Evolutionary conservation across 169 alveolate genomes (phyloP).

Genomic region (Cryptosporidium baileyi): DNA sequence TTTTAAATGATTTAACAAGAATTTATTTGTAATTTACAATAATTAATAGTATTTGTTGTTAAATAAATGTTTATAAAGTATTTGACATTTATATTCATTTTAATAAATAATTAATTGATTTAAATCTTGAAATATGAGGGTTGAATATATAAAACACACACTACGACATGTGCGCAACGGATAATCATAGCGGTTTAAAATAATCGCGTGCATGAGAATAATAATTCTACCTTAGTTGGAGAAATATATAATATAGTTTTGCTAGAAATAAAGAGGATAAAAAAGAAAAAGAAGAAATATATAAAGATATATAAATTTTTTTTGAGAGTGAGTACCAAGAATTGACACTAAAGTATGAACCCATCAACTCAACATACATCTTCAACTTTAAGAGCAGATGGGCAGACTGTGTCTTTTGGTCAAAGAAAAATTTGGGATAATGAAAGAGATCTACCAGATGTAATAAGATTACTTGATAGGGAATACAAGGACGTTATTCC

Average conservation of each 20-base stretch:
- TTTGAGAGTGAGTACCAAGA: neutral
- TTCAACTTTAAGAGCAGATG: constrained; percentile 63
- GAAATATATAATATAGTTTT: neutral
- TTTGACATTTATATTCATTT: too few species aligned
- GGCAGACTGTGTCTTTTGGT: constrained; percentile 68
- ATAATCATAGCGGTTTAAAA: neutral
- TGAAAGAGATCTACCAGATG: constrained; percentile 64
- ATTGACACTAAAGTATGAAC: constrained; percentile 34
- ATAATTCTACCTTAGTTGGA: neutral
- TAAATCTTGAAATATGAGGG: too few species aligned
- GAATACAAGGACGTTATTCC: constrained; percentile 62
- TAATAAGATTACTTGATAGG: constrained; percentile 32
- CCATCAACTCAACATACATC: constrained; percentile 63
- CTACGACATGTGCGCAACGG: constrained; percentile 64
- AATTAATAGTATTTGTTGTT: too few species aligned
- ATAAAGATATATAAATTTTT: neutral
- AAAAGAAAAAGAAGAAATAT: neutral
- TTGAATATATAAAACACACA: too few species aligned
- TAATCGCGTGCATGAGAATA: constrained; percentile 66
- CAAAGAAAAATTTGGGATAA: constrained; percentile 69
- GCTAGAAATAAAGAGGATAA: neutral
- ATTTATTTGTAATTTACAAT: too few species aligned
- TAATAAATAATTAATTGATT: too few species aligned
- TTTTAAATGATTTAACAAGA: too few species aligned
- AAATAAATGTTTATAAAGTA: too few species aligned